These are phyloP conservation scores for Zea luxurians DNA, from an alignment of 176 grass and related monocot genomes.

Conservation along the genomic window DNA sequence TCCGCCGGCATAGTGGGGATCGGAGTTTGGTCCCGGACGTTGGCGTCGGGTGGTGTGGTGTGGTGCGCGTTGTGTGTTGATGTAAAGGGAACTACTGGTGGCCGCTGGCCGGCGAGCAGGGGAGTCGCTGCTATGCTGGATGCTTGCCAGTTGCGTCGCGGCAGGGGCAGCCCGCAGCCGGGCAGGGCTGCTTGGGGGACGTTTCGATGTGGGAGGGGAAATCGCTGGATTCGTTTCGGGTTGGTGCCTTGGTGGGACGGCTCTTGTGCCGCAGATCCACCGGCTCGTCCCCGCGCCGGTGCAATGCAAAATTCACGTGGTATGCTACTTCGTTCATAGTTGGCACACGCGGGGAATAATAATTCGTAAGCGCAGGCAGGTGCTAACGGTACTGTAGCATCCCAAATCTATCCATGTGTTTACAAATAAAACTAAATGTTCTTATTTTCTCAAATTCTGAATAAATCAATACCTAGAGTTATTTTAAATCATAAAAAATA, in stretches of 20 bases:
- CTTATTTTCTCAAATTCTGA: too few species aligned
- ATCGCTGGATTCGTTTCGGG: background rate
- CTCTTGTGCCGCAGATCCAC: background rate
- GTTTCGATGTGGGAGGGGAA: background rate
- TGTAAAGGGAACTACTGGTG: slow-evolving; percentile 21
- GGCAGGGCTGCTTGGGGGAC: background rate
- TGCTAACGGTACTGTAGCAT: background rate
- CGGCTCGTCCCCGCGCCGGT: background rate
- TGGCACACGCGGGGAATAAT: background rate
- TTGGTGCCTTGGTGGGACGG: background rate
- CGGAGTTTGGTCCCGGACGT: background rate
- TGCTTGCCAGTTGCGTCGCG: slow-evolving; percentile 38
- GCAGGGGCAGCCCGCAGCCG: slow-evolving; percentile 9
- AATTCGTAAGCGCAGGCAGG: background rate
- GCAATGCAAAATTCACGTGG: background rate
- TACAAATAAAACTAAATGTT: background rate
- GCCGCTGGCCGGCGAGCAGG: slow-evolving; percentile 12
- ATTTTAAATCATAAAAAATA: background rate
- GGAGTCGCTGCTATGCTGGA: background rate
- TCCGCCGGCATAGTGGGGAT: slow-evolving; percentile 37
- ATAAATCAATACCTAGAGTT: background rate
- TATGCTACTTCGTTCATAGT: background rate
- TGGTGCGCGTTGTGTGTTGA: background rate
- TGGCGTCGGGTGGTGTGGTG: background rate
- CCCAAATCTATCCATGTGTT: background rate